A percentile compares a stretch with the other conserved stretches of the same genome.
Evolutionary conservation across 495 filamentous ascomycete genomes (phyloP).

Genomic region (Aspergillus saccharolyticus): DNA sequence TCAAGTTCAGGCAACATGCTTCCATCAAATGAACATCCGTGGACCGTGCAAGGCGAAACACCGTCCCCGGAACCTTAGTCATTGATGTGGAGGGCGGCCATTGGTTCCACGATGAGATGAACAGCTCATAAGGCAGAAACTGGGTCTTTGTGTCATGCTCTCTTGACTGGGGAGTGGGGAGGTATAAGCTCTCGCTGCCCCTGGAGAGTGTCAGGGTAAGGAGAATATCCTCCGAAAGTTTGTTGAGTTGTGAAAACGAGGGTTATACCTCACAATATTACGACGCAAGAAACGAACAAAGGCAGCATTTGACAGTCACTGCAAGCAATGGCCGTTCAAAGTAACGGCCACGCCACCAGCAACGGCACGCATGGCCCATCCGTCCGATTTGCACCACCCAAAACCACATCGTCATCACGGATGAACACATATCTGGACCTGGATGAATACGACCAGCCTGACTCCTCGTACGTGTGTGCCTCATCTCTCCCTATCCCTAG

Average conservation of each 20-base stretch:
- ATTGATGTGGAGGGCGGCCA: background rate
- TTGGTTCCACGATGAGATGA: constrained; percentile 1
- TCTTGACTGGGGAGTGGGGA: too few relatives aligned
- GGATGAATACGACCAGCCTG: constrained; percentile 2
- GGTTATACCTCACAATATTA: too few relatives aligned
- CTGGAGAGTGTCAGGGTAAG: background rate
- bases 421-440: background rate
- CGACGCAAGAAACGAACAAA: too few relatives aligned
- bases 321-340: background rate
- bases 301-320: too few relatives aligned
- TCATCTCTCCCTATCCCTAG: background rate
- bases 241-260: too few relatives aligned
- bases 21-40: background rate
- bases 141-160: background rate
- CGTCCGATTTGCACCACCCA: background rate
- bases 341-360: background rate
- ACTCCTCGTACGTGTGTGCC: background rate
- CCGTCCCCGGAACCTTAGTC: background rate
- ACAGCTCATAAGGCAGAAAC: constrained; percentile 6
- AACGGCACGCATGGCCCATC: background rate
- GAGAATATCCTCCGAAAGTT: background rate
- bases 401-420: background rate
- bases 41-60: background rate
- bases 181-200: background rate
- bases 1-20: background rate